phyloP scores from a whole-genome alignment of 75 land plant genomes.

The Sequoiadendron giganteum region DNA sequence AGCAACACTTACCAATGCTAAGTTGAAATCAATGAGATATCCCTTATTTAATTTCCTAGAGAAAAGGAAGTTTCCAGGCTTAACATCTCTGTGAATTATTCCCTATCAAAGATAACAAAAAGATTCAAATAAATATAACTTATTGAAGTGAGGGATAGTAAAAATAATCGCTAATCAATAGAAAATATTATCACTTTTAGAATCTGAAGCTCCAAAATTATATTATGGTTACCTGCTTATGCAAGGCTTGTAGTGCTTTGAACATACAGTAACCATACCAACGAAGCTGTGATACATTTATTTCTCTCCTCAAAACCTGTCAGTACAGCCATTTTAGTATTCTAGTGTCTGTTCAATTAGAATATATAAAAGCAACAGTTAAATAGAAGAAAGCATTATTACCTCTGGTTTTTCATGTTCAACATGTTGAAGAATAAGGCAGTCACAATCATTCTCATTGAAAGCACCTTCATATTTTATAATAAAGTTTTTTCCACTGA shows the following conservation, averaged over 20 bases:
- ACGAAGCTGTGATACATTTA: slow-evolving; percentile 59
- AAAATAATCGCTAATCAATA: not conserved
- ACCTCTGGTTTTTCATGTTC: slow-evolving; percentile 98
- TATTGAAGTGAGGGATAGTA: not conserved
- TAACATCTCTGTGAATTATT: slow-evolving; percentile 86
- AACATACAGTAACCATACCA: slow-evolving; percentile 90
- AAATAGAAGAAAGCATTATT: slow-evolving; percentile 5
- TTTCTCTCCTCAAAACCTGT: slow-evolving; percentile 81
- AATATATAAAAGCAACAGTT: slow-evolving; percentile 2
- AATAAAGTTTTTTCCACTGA: slow-evolving; percentile 60
- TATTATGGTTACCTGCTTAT: slow-evolving; percentile 51
- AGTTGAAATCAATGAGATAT: slow-evolving; percentile 92
- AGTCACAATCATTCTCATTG: slow-evolving; percentile 39
- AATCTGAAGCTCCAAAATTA: not conserved
- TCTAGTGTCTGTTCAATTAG: not conserved
- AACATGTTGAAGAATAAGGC: slow-evolving; percentile 81
- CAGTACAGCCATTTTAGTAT: not conserved
- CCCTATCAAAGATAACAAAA: slow-evolving; percentile 45
- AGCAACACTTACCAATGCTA: slow-evolving; percentile 64
- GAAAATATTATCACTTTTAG: not conserved
- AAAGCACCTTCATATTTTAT: slow-evolving; percentile 61
- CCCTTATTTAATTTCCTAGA: slow-evolving; percentile 66
- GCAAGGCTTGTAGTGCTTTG: slow-evolving; percentile 73
- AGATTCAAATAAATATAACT: not conserved
- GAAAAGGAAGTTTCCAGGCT: slow-evolving; percentile 96